Evolutionary conservation across 306 rosid genomes (phyloP).

Genomic region (Fragaria ananassa): DNA sequence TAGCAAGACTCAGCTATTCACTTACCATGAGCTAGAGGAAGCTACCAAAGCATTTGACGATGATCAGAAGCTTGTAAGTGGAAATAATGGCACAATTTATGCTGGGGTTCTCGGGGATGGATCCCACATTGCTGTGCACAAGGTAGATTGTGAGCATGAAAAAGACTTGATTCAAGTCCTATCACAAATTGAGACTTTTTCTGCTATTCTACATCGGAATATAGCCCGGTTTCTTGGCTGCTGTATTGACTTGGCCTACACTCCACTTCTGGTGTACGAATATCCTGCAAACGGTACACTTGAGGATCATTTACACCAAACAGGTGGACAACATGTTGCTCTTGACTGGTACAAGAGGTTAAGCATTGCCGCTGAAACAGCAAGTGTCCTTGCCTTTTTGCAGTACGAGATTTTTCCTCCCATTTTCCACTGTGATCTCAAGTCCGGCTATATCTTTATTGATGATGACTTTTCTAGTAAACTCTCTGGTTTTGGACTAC

Average conservation of each 20-base stretch:
- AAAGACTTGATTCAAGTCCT: constrained; percentile 55
- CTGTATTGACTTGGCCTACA: constrained; percentile 56
- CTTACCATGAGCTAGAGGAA: constrained; percentile 61
- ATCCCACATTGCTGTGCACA: constrained; percentile 71
- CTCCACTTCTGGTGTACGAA: constrained; percentile 68
- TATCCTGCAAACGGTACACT: constrained; percentile 71
- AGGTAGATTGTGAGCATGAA: constrained; percentile 57
- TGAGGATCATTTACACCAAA: constrained; percentile 61
- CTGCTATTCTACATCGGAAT: constrained; percentile 51
- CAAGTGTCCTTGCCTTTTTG: constrained; percentile 62
- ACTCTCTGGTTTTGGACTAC: constrained; percentile 64
- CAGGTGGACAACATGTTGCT: constrained; percentile 39
- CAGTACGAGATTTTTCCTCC: constrained; percentile 74
- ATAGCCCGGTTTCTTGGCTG: constrained; percentile 70
- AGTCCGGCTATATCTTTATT: constrained; percentile 58
- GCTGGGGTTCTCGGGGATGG: constrained; percentile 73
- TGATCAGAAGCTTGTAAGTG: constrained; percentile 47
- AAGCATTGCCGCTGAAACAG: constrained; percentile 71
- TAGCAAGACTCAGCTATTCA: constrained; percentile 58
- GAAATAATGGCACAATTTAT: constrained; percentile 50
- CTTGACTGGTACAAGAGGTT: constrained; percentile 81
- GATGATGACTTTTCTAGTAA: constrained; percentile 58
- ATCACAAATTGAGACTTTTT: constrained; percentile 68
- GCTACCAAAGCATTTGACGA: constrained; percentile 70
- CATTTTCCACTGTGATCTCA: constrained; percentile 71